Evolutionary conservation across 2,329 filamentous ascomycete species (phyloP).

Genomic region (Monosporascus sp.): DNA sequence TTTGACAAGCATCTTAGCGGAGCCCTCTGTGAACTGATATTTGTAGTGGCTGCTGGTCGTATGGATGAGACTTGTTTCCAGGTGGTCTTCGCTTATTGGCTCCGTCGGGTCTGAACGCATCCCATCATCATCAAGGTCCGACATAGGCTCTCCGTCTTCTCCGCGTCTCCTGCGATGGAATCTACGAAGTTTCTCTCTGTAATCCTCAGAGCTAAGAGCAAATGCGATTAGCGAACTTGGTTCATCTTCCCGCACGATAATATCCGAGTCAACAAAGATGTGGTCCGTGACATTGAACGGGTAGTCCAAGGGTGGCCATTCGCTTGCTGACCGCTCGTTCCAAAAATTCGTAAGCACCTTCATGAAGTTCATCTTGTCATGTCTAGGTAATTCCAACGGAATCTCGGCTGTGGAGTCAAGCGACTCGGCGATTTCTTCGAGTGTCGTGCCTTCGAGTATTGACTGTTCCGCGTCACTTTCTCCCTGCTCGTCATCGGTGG

Average conservation of each 20-base stretch:
- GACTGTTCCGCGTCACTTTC: conserved; percentile 69
- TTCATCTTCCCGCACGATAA: conserved; percentile 95
- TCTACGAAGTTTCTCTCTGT: conserved; percentile 66
- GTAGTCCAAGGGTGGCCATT: conserved; percentile 89
- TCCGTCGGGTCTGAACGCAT: conserved; percentile 22
- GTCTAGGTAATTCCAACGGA: conserved; percentile 74
- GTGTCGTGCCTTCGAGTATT: conserved; percentile 62
- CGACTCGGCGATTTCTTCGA: conserved; percentile 57
- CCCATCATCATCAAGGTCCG: conserved; percentile 26
- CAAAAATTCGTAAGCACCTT: conserved; percentile 97
- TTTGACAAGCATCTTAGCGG: conserved; percentile 95
- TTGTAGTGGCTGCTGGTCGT: conserved; percentile 89
- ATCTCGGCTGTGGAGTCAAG: conserved; percentile 57
- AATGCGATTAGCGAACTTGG: conserved; percentile 95
- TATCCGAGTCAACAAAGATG: conserved; percentile 93
- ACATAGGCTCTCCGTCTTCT: conserved; percentile 13
- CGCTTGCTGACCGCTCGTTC: conserved; percentile 94
- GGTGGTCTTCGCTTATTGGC: conserved; percentile 53
- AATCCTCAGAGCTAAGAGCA: conserved; percentile 82
- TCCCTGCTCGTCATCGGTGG: conserved; percentile 63
- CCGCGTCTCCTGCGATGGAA: conserved; percentile 23
- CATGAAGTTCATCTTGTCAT: conserved; percentile 89
- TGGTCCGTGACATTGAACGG: conserved; percentile 84
- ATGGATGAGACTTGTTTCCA: conserved; percentile 80
- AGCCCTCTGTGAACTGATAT: conserved; percentile 89